These are phyloP conservation scores for Penicilliopsis zonata DNA, from an alignment of 495 filamentous ascomycete genomes.

Conservation along the genomic window DNA sequence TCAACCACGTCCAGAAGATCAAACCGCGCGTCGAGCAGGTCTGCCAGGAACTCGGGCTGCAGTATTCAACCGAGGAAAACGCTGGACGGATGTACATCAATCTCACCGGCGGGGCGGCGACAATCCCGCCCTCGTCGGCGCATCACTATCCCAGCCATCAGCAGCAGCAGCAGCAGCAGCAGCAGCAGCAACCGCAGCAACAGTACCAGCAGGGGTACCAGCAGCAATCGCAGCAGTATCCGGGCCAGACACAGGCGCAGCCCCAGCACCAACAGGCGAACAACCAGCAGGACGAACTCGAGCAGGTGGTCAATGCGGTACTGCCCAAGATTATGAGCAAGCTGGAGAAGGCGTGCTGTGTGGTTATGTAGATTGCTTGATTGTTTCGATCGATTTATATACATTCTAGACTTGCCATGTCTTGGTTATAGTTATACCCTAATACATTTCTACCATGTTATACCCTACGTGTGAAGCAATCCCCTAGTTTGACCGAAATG, in stretches of 20 bases:
- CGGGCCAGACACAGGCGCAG: slow-evolving; percentile 18
- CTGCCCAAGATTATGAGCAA: slow-evolving; percentile 48
- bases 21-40: slow-evolving; percentile 83
- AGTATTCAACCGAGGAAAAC: slow-evolving; percentile 78
- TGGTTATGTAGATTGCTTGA: slow-evolving; percentile 52
- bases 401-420: neutral
- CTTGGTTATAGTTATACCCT: too few relatives aligned
- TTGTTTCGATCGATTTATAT: slow-evolving; percentile 1
- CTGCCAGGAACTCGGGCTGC: slow-evolving; percentile 67
- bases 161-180: slow-evolving; percentile 17
- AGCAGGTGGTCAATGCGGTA: slow-evolving; percentile 49
- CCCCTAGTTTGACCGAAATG: too few relatives aligned
- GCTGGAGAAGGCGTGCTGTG: slow-evolving; percentile 59
- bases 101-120: slow-evolving; percentile 47
- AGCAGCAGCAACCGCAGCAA: slow-evolving; percentile 21
- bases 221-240: slow-evolving; percentile 23
- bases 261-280: slow-evolving; percentile 25
- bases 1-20: slow-evolving; percentile 71
- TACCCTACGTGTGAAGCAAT: too few relatives aligned
- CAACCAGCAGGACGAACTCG: slow-evolving; percentile 49
- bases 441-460: too few relatives aligned
- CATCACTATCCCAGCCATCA: slow-evolving; percentile 18
- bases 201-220: slow-evolving; percentile 16
- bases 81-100: slow-evolving; percentile 72
- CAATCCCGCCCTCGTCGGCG: slow-evolving; percentile 35